Base-by-base conservation (phyloP, 2,329 filamentous ascomycete species). In the Colletotrichum paranaense region DNA sequence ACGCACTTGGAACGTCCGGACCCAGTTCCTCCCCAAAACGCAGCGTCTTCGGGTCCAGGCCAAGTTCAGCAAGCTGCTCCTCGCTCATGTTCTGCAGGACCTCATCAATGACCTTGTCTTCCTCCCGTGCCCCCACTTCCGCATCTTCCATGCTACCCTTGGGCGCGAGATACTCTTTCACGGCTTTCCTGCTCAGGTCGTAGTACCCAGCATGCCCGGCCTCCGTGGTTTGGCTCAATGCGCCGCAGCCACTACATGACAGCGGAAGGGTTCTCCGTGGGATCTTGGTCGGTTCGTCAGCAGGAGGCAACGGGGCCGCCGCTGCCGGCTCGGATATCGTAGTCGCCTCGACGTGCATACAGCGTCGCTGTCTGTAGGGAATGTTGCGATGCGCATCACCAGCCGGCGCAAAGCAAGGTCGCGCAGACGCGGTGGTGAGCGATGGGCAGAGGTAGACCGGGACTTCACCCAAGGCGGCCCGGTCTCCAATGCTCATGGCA, bases 171-270 rank as follows among this genome's bases (percentile, higher is more conserved):
- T 88, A 92, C 42, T 81, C 83, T 75, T 80, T 84, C 4, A 92
- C 86, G 2, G 86, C 83, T 76, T 85, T 90, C 75, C 88, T 87
- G 46, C 79, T 80, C 32, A 88, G 68, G 71, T 88, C 84, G 78
- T 87, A 93, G 80, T 88, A 92, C 4, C 90, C 90, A 6, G 92
- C 83, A 72, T 88, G 82, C 32, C 86, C 80, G 1, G 87, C 80
- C 22, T 88, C 80, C 0, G 80, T 79, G 0, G 86, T 90, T 79
- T 93, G 92, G 58, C 90, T 86, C 76, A 92, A 86, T 16, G 91
- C 91, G 57, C 92, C 92, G 78, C 92, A 93, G 46, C 92, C 92
- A 14, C 86, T 86, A 76, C 92, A 93, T 75, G 88, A 89, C 12
- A 85, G 77, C 0, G 92, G 91, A 1, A 93, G 82, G 22, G 68